Conservation (phyloP, 1,284 basidiomycete species). For the Ganoderma sinense region DNA sequence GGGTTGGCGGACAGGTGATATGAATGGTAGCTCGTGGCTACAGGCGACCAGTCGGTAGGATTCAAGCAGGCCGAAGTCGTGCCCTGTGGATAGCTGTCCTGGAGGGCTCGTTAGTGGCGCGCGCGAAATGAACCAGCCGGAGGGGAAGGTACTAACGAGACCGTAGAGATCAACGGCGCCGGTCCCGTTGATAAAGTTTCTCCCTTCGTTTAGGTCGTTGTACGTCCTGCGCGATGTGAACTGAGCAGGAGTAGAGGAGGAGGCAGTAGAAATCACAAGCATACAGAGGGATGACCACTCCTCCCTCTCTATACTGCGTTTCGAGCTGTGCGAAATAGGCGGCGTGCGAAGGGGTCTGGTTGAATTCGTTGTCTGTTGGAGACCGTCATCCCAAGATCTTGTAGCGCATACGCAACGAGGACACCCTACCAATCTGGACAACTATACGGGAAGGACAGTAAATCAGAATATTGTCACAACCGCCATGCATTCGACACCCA, state of each 20-base stretch:
- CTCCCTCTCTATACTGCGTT: conserved; percentile 57
- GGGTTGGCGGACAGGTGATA: conserved; percentile 67
- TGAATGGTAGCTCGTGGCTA: conserved; percentile 59
- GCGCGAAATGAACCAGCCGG: not conserved
- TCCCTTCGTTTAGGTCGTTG: conserved; percentile 67
- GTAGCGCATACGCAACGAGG: too few species aligned
- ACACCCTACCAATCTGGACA: conserved; percentile 76
- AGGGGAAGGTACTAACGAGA: conserved; percentile 43
- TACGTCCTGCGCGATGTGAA: conserved; percentile 60
- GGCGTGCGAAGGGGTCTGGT: conserved; percentile 56
- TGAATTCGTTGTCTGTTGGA: conserved; percentile 79
- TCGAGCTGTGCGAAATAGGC: conserved; percentile 76
- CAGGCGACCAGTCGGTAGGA: conserved; percentile 65
- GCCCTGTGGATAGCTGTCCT: conserved; percentile 75
- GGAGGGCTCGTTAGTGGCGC: conserved; percentile 5
- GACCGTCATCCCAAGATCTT: too few species aligned
- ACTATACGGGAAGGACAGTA: conserved; percentile 51
- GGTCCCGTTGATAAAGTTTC: conserved; percentile 76
- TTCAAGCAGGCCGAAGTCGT: conserved; percentile 82
- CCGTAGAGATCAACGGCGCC: conserved; percentile 63
- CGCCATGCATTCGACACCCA: too few species aligned
- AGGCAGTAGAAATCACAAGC: not conserved
- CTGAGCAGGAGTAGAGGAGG: too few species aligned
- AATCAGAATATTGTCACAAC: too few species aligned
- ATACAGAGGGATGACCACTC: conserved; percentile 69